phyloP scores from a whole-genome alignment of 2,329 filamentous ascomycete species.

The Scortechinia acanthostroma region DNA sequence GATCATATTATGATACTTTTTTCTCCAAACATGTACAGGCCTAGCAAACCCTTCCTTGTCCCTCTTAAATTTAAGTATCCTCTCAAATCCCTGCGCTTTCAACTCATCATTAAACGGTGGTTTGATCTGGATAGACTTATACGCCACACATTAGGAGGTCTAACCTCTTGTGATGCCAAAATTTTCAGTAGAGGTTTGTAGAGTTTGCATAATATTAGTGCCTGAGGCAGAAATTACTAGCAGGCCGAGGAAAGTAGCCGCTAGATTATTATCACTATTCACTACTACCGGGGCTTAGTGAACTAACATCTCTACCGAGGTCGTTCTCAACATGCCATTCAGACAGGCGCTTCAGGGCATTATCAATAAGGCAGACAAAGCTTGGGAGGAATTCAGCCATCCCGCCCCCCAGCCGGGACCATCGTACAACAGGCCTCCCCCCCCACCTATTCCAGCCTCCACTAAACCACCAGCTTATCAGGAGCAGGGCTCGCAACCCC shows the following conservation, averaged over 20 bases:
- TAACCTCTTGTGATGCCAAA: no score
- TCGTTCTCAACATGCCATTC: background rate
- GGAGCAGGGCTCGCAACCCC: slow-evolving; percentile 3
- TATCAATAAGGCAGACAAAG: slow-evolving; percentile 1
- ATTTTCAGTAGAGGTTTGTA: no score
- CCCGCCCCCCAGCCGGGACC: background rate
- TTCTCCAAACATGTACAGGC: slow-evolving; percentile 6
- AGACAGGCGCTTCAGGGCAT: background rate
- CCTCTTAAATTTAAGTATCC: slow-evolving; percentile 5
- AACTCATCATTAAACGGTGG: slow-evolving; percentile 5
- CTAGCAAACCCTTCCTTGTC: slow-evolving; percentile 5
- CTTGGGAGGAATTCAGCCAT: background rate
- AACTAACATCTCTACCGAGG: no score
- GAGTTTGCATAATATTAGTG: no score
- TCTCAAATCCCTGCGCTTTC: slow-evolving; percentile 4
- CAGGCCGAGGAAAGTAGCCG: no score
- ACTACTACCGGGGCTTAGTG: no score
- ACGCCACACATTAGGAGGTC: no score
- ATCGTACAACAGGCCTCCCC: background rate
- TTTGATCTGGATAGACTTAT: slow-evolving; percentile 5
- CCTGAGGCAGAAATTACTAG: no score
- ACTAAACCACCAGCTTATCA: background rate
- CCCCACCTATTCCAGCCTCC: background rate
- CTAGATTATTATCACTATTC: no score
- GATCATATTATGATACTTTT: slow-evolving; percentile 9